Conservation (phyloP, 768 basidiomycete genomes). For the Mycena filopes region DNA sequence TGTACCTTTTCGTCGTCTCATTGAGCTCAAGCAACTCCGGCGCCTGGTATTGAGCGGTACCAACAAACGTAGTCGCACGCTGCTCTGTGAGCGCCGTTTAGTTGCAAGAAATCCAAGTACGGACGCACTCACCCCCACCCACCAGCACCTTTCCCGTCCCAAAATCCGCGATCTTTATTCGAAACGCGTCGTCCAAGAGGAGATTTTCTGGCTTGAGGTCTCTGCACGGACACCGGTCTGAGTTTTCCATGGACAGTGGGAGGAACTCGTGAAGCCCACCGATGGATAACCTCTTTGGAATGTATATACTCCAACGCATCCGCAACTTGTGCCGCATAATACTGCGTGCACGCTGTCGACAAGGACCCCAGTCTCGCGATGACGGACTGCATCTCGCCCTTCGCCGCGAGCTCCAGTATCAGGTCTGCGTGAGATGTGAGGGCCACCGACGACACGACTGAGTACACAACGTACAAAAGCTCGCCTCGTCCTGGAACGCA, state of each 20-base stretch:
- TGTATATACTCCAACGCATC: slow-evolving; percentile 95
- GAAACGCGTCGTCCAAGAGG: slow-evolving; percentile 85
- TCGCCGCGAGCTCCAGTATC: slow-evolving; percentile 78
- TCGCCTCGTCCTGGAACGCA: slow-evolving; percentile 89
- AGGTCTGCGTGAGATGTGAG: slow-evolving; percentile 63
- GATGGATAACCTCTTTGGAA: slow-evolving; percentile 87
- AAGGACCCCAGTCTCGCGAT: slow-evolving; percentile 86
- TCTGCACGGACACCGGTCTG: no score
- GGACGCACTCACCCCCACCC: slow-evolving; percentile 59
- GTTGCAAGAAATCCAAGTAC: no score
- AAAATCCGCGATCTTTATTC: slow-evolving; percentile 97
- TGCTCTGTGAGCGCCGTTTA: no score
- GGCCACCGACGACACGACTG: neutral
- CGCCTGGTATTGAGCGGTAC: slow-evolving; percentile 90
- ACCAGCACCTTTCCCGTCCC: slow-evolving; percentile 88
- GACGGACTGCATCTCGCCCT: slow-evolving; percentile 81
- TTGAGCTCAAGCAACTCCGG: slow-evolving; percentile 84
- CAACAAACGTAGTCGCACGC: slow-evolving; percentile 57
- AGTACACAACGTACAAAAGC: slow-evolving; percentile 67
- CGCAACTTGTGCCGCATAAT: slow-evolving; percentile 91
- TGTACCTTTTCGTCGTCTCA: slow-evolving; percentile 81
- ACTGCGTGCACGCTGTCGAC: slow-evolving; percentile 76
- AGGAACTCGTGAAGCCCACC: no score
- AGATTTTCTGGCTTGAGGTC: slow-evolving; percentile 91
- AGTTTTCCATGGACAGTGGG: no score